phyloP scores from a whole-genome alignment of 306 rosid species.

The Quercus glauca region DNA sequence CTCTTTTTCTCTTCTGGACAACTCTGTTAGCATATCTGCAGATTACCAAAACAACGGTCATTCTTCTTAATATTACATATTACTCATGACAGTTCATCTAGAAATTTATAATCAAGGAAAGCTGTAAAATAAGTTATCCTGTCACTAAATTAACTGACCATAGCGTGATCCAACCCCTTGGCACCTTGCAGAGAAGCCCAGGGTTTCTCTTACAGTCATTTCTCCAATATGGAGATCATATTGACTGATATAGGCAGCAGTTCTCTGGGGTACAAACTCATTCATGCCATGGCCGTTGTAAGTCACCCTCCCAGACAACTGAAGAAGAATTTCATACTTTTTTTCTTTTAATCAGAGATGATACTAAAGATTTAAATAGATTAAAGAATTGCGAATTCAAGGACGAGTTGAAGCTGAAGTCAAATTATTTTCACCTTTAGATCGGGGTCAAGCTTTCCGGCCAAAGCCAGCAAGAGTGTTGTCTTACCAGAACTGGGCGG shows the following conservation, averaged over 20 bases:
- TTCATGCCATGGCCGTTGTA: conserved; percentile 49
- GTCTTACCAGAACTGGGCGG: conserved; percentile 89
- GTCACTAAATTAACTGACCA: conserved; percentile 29
- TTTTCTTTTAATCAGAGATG: not conserved
- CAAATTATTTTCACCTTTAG: conserved; percentile 38
- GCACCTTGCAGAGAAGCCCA: conserved; percentile 55
- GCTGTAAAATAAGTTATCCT: not conserved
- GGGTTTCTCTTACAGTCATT: conserved; percentile 57
- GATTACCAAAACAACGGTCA: not conserved
- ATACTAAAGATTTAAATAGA: not conserved
- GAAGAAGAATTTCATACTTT: not conserved
- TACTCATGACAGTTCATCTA: not conserved
- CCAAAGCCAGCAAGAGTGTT: conserved; percentile 60
- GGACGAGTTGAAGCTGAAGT: not conserved
- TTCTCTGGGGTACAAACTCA: conserved; percentile 51
- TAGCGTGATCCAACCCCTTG: conserved; percentile 61
- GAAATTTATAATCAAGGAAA: not conserved
- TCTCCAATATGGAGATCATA: conserved; percentile 47
- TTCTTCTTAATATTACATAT: not conserved
- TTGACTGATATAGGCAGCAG: conserved; percentile 50
- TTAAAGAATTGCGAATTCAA: not conserved
- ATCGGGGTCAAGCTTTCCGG: conserved; percentile 56
- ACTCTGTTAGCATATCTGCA: conserved; percentile 40
- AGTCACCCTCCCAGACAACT: conserved; percentile 45
- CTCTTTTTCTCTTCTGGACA: conserved; percentile 46